Conservation (phyloP, 257 asterid species). For the Eucommia ulmoides region DNA sequence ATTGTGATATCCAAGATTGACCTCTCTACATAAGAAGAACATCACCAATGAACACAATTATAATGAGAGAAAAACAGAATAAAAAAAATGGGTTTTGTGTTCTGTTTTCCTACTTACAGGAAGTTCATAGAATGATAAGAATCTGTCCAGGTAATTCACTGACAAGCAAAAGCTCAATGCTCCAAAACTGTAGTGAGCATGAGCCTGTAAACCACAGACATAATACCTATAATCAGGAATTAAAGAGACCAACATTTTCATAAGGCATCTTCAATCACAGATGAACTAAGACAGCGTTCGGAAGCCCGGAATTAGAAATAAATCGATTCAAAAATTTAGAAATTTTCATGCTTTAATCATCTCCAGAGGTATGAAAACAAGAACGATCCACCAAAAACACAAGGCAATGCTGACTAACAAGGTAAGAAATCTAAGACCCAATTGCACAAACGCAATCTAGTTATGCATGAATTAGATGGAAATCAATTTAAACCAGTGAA, state of each 20-base stretch:
- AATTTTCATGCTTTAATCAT: not conserved
- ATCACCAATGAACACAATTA: not conserved
- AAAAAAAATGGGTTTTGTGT: conserved; percentile 1
- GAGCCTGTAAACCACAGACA: conserved; percentile 19
- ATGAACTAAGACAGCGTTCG: conserved; percentile 3
- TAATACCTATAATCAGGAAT: conserved; percentile 1
- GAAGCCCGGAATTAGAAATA: conserved; percentile 7
- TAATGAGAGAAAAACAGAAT: conserved; percentile 1
- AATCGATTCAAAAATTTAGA: not conserved
- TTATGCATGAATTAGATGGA: not conserved
- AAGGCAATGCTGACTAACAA: conserved; percentile 6
- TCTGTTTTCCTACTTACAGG: conserved; percentile 18
- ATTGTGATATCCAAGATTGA: conserved; percentile 42
- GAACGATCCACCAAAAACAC: conserved; percentile 6
- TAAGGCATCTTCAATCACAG: not conserved
- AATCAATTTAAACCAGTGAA: conserved; percentile 6
- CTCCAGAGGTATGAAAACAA: not conserved
- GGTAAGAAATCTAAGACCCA: not conserved
- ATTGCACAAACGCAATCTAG: not conserved
- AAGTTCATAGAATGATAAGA: conserved; percentile 21
- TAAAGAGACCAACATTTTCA: conserved; percentile 5
- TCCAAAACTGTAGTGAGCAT: conserved; percentile 23
- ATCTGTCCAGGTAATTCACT: conserved; percentile 27
- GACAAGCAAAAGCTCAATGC: conserved; percentile 20
- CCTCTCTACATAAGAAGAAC: conserved; percentile 26